Evolutionary conservation across 78 protist species (phyloP).

Genomic region (Dictyostelium firmibasis): DNA sequence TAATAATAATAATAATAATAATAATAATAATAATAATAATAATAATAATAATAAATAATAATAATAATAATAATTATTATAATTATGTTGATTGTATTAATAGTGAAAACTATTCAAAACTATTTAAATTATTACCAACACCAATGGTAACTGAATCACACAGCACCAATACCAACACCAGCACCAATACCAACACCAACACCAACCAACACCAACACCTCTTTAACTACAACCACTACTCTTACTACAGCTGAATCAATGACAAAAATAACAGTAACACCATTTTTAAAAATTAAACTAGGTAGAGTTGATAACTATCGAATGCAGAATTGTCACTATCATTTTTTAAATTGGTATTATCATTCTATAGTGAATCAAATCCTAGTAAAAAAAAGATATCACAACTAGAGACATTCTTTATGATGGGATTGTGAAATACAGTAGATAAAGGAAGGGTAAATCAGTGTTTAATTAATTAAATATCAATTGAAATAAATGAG

Average conservation of each 20-base stretch:
- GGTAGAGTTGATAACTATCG: conserved; percentile 30
- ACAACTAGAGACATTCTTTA: conserved; percentile 71
- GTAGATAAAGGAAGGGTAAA: conserved; percentile 54
- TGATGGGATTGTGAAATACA: conserved; percentile 80
- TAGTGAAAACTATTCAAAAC: not conserved
- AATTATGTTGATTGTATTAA: not conserved
- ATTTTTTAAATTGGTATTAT: conserved; percentile 41
- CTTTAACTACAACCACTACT: not conserved
- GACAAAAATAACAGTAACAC: not conserved
- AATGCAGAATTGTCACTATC: not conserved
- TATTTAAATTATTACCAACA: not conserved
- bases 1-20: too few relatives aligned
- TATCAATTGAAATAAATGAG: not conserved
- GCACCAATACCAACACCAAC: not conserved
- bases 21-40: too few relatives aligned
- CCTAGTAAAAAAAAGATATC: conserved; percentile 41
- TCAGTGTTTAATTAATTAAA: conserved; percentile 15
- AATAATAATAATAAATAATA: too few relatives aligned
- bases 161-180: not conserved
- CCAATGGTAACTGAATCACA: not conserved
- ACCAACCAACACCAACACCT: not conserved
- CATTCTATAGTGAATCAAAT: conserved; percentile 15
- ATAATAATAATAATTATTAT: not conserved
- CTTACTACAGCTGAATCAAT: not conserved
- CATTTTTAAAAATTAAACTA: conserved; percentile 49